Base-by-base conservation (phyloP, 352 stramenopile genomes). In the Blastocystis sp. region DNA sequence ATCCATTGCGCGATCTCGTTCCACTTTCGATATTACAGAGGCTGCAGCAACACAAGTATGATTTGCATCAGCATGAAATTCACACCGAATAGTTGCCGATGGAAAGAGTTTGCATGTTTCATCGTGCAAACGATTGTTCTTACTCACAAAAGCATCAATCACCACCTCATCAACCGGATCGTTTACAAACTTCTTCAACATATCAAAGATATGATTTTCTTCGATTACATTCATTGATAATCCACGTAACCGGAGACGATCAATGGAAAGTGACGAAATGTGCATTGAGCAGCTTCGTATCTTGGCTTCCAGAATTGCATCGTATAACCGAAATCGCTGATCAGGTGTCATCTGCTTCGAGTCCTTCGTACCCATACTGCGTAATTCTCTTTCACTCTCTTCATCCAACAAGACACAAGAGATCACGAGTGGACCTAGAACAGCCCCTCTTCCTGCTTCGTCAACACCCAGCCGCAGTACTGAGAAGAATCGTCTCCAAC, bases 181-280 rank as follows among this genome's bases (percentile, higher is more conserved):
- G 5, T 49, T 42, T 5, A n/a, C n/a, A 54, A 51, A 75, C 19
- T 42, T 32, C 63, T 49, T n/a, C 39, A 75, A 29, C 29, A 75
- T 14, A n/a, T 75, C 11, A 24, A 75, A 54, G 16, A 75, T 75
- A n/a, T 75, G 63, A 42, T 75, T 75, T 29, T 75, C 63, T n/a
- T 75, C 63, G 21, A 75, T 75, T 29, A 24, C 37, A 54, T 75
- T 75, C 63, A 75, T 75, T 29, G 63, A 75, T n/a, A 75, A 42
- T 6, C 63, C 63, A 29, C 29, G 19, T 29, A 56, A 56, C 11
- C 63, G 29, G 9, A 27, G 29, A 32, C 52, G 49, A 19, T 75
- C 63, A 19, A 75, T 75, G 5, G 32, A 54, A 39, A 75, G 37
- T n/a, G 63, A 75, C 11, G 63, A 75, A 9, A 75, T 56, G 52